phyloP scores from a whole-genome alignment of 306 rosid species.

The Malus sieversii region DNA sequence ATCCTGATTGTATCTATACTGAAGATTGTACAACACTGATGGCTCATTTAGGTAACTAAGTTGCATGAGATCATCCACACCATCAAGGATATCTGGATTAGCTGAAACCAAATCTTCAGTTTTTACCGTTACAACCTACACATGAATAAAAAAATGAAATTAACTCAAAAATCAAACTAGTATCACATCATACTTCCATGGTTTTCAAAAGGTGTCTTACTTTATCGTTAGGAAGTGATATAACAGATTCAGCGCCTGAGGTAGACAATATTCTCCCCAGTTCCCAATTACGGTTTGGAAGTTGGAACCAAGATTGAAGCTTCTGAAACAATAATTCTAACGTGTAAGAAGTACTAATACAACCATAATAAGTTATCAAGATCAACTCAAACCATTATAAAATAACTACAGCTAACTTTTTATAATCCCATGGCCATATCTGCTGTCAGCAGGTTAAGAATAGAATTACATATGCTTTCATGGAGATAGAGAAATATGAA shows the following conservation, averaged over 20 bases:
- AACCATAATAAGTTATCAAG: not conserved
- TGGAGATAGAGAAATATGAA: conserved; percentile 8
- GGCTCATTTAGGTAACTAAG: conserved; percentile 98
- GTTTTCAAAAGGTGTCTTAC: conserved; percentile 36
- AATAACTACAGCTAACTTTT: not conserved
- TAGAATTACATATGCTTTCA: conserved; percentile 7
- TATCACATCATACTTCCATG: conserved; percentile 3
- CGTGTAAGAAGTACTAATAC: conserved; percentile 18
- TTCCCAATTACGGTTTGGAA: conserved; percentile 81
- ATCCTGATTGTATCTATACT: conserved; percentile 74
- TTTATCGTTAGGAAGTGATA: conserved; percentile 67
- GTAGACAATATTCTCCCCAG: conserved; percentile 61
- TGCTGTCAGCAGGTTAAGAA: conserved; percentile 1
- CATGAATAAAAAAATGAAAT: not conserved
- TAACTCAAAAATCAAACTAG: conserved; percentile 2
- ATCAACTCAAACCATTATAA: conserved; percentile 10
- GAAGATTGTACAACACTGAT: conserved; percentile 83
- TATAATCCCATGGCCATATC: not conserved
- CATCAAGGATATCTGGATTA: conserved; percentile 96
- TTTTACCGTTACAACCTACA: conserved; percentile 68
- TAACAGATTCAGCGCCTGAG: conserved; percentile 59
- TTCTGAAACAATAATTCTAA: conserved; percentile 53
- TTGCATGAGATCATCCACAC: conserved; percentile 98
- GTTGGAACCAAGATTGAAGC: conserved; percentile 88
- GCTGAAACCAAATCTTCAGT: conserved; percentile 74